phyloP scores from a whole-genome alignment of 257 asterid genomes.

The Solanum peruvianum region DNA sequence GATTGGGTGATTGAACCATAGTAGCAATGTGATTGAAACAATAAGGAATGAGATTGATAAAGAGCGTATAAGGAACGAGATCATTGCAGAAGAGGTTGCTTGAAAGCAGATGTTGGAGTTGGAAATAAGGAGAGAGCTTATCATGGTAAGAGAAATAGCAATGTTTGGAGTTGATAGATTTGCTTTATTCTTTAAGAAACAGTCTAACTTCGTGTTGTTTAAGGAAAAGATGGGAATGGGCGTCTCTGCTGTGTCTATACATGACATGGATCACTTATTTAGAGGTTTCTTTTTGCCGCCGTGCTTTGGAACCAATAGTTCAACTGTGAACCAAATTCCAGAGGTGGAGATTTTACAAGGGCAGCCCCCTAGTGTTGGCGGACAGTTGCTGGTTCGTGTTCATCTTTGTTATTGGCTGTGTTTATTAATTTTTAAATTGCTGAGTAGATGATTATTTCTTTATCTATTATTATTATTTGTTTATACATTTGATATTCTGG shows the following conservation, averaged over 20 bases:
- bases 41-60: slow-evolving; percentile 25
- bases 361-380: background rate
- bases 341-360: background rate
- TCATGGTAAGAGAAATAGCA: slow-evolving; percentile 30
- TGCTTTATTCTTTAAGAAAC: background rate
- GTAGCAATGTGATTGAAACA: background rate
- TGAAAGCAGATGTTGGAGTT: slow-evolving; percentile 38
- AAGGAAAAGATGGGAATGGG: no score
- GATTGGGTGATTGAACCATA: background rate
- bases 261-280: background rate
- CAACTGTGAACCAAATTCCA: background rate
- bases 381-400: background rate
- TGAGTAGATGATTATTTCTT: no score
- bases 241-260: no score
- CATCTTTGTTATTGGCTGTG: no score
- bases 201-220: background rate
- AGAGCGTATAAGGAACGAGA: slow-evolving; percentile 36
- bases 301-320: background rate
- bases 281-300: background rate
- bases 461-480: no score
- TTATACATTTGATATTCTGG: no score
- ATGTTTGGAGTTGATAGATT: background rate
- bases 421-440: no score
- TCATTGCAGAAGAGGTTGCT: slow-evolving; percentile 29
- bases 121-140: slow-evolving; percentile 49